Percentiles rank a stretch among this genome's conserved stretches.
phyloP scores from a whole-genome alignment of 805 yeast species.

The Metschnikowia borealis region DNA sequence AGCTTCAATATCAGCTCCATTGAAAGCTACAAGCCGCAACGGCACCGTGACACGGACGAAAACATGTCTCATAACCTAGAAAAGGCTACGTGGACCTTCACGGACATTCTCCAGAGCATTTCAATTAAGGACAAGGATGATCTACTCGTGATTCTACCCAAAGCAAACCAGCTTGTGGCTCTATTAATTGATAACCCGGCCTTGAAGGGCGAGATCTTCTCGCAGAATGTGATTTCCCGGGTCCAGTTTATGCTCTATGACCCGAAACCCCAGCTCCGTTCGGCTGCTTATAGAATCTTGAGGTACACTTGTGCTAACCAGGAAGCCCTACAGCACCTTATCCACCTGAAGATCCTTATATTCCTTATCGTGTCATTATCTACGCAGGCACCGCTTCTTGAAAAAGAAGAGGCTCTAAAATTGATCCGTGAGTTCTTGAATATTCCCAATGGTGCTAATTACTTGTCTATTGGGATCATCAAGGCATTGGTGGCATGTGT shows the following conservation, averaged over 20 bases:
- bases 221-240: slow-evolving; percentile 52
- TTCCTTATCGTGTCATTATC: slow-evolving; percentile 63
- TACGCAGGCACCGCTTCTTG: slow-evolving; percentile 52
- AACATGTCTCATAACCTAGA: slow-evolving; percentile 7
- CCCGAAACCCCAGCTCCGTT: slow-evolving; percentile 56
- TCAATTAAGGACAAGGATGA: slow-evolving; percentile 47
- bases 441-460: slow-evolving; percentile 46
- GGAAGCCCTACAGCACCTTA: slow-evolving; percentile 51
- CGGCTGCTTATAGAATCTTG: slow-evolving; percentile 72
- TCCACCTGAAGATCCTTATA: slow-evolving; percentile 54
- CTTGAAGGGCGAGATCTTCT: slow-evolving; percentile 59
- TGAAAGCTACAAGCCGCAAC: slow-evolving; percentile 10
- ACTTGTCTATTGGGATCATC: slow-evolving; percentile 58
- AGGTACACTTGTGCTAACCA: slow-evolving; percentile 57
- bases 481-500: slow-evolving; percentile 63
- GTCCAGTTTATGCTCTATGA: slow-evolving; percentile 60
- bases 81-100: slow-evolving; percentile 52
- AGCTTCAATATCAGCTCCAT: slow-evolving; percentile 19
- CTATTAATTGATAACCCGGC: slow-evolving; percentile 55
- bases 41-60: neutral
- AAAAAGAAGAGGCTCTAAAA: slow-evolving; percentile 75
- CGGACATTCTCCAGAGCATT: slow-evolving; percentile 57
- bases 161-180: slow-evolving; percentile 62
- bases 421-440: slow-evolving; percentile 60
- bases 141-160: slow-evolving; percentile 43